A percentile compares a stretch with the other conserved stretches of the same genome.
phyloP scores from a whole-genome alignment of 345 rosid species.

The Rhizophora mangle region DNA sequence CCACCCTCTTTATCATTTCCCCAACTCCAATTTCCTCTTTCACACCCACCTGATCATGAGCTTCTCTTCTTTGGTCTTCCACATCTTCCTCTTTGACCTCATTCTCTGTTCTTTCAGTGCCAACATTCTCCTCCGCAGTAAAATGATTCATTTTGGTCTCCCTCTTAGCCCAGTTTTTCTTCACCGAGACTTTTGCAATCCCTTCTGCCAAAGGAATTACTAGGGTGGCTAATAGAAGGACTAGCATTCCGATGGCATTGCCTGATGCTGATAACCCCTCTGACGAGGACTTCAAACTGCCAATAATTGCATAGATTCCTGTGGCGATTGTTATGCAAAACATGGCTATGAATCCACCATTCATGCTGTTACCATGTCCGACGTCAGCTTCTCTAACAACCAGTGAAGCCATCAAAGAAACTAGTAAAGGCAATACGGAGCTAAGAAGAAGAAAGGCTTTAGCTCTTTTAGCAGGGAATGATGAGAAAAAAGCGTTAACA shows the following conservation, averaged over 20 bases:
- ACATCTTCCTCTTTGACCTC: conserved; percentile 1
- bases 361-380: conserved; percentile 2
- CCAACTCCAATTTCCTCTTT: conserved; percentile 66
- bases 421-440: conserved; percentile 51
- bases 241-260: conserved; percentile 41
- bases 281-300: conserved; percentile 41
- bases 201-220: conserved; percentile 38
- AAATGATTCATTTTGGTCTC: conserved; percentile 28
- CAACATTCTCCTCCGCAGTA: conserved; percentile 15
- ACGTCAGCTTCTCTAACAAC: conserved; percentile 30
- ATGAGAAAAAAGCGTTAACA: conserved; percentile 39
- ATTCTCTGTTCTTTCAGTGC: conserved; percentile 4
- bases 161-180: conserved; percentile 13
- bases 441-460: conserved; percentile 56
- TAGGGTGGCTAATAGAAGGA: conserved; percentile 50
- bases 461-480: conserved; percentile 37
- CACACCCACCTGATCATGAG: conserved; percentile 13
- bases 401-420: conserved; percentile 40
- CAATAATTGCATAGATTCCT: conserved; percentile 58
- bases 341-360: conserved; percentile 38
- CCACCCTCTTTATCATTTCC: conserved; percentile 49
- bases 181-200: conserved; percentile 5
- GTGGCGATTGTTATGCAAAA: conserved; percentile 58
- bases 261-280: conserved; percentile 25
- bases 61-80: conserved; percentile 14